Conservation (phyloP, 352 stramenopile genomes). For the Peronospora farinosa region DNA sequence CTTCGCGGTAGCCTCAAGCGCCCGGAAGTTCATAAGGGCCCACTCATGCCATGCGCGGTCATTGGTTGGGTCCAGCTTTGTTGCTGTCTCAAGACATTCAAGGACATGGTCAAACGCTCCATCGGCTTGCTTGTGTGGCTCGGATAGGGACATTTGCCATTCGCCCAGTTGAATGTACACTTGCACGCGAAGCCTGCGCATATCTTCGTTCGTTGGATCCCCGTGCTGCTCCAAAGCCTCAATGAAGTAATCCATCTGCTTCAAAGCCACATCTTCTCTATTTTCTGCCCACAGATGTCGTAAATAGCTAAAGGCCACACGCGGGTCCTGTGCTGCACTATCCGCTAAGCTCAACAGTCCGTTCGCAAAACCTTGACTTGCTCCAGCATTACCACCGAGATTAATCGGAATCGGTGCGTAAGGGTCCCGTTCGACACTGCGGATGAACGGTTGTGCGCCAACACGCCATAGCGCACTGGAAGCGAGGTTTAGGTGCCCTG, state of each 20-base stretch:
- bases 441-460: constrained; percentile 72
- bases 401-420: constrained; percentile 65
- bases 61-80: constrained; percentile 82
- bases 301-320: constrained; percentile 77
- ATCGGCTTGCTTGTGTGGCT: constrained; percentile 69
- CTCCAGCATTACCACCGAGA: constrained; percentile 42
- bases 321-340: constrained; percentile 61
- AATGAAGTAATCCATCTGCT: constrained; percentile 83
- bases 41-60: constrained; percentile 98
- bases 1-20: constrained; percentile 56
- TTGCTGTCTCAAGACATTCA: constrained; percentile 74
- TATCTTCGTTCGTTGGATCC: constrained; percentile 59
- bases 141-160: constrained; percentile 74
- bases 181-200: constrained; percentile 72
- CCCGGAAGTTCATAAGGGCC: constrained; percentile 96
- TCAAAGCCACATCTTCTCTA: constrained; percentile 72
- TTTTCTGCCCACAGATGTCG: constrained; percentile 78
- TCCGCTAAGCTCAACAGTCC: constrained; percentile 52
- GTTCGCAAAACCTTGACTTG: constrained; percentile 48
- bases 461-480: constrained; percentile 76
- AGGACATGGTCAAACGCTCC: constrained; percentile 71
- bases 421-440: constrained; percentile 65
- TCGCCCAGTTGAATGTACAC: constrained; percentile 83
- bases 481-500: constrained; percentile 81
- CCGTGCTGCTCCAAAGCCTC: constrained; percentile 63